Conservation (phyloP, 2,329 filamentous ascomycete genomes). For the Leptodontidium sp. region DNA sequence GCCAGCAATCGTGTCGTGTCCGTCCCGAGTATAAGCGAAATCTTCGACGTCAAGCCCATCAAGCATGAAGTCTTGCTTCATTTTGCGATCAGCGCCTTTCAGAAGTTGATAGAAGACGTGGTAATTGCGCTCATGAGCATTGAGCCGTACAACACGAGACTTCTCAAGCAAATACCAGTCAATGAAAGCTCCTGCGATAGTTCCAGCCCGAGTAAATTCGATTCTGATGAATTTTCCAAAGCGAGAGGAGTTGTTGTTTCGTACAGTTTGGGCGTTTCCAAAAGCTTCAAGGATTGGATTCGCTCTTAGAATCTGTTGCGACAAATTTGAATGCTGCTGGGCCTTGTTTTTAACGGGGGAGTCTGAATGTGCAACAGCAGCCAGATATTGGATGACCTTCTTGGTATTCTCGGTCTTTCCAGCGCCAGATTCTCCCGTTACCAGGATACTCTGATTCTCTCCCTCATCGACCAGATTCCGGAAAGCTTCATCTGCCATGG, state of each 20-base stretch:
- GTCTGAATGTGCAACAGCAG: slow-evolving; percentile 89
- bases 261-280: slow-evolving; percentile 95
- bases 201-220: slow-evolving; percentile 86
- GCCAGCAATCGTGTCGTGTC: slow-evolving; percentile 89
- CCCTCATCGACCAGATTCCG: slow-evolving; percentile 95
- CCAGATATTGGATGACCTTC: slow-evolving; percentile 98
- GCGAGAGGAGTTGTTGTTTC: slow-evolving; percentile 97
- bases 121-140: slow-evolving; percentile 90
- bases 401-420: slow-evolving; percentile 99
- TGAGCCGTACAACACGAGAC: slow-evolving; percentile 92
- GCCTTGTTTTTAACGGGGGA: slow-evolving; percentile 68
- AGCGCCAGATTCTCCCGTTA: slow-evolving; percentile 96
- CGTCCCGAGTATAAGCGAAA: slow-evolving; percentile 90
- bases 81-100: slow-evolving; percentile 76
- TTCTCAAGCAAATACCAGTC: slow-evolving; percentile 99
- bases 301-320: slow-evolving; percentile 93
- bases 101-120: slow-evolving; percentile 97
- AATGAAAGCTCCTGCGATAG: slow-evolving; percentile 95
- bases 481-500: slow-evolving; percentile 97
- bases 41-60: slow-evolving; percentile 79
- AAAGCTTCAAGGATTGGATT: slow-evolving; percentile 98
- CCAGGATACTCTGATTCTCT: slow-evolving; percentile 95
- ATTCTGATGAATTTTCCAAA: slow-evolving; percentile 99
- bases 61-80: slow-evolving; percentile 81
- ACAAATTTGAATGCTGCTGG: slow-evolving; percentile 83